phyloP scores from a whole-genome alignment of 306 rosid species.

The Canavalia ensiformis region DNA sequence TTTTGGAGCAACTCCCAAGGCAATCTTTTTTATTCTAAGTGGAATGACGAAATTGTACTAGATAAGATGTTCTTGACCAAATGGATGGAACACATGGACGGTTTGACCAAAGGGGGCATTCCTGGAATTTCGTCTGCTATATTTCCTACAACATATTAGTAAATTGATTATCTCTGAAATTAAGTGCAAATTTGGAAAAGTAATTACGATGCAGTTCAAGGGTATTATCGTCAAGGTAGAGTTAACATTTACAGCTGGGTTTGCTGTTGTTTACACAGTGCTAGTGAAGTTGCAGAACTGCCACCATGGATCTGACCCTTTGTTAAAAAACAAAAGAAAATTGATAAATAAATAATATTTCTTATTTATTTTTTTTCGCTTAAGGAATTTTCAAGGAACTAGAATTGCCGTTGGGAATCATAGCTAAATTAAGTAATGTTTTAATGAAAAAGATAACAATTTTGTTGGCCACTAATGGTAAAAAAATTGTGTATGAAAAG shows the following conservation, averaged over 20 bases:
- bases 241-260: constrained; percentile 36
- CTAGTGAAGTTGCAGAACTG: constrained; percentile 39
- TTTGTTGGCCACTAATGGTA: background rate
- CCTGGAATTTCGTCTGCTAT: background rate
- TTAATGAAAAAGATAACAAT: background rate
- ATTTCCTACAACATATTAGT: background rate
- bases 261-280: constrained; percentile 37
- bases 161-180: background rate
- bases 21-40: background rate
- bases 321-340: background rate
- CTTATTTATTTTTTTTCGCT: background rate
- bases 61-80: constrained; percentile 45
- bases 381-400: background rate
- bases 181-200: background rate
- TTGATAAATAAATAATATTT: background rate
- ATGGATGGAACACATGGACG: background rate
- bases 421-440: background rate
- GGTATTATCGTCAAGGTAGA: background rate
- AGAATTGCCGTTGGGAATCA: too few relatives aligned
- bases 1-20: constrained; percentile 44
- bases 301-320: constrained; percentile 7
- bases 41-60: constrained; percentile 47
- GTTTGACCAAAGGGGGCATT: constrained; percentile 41
- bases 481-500: background rate
- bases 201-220: background rate